These are phyloP conservation scores for Daphne laureola DNA, from an alignment of 441 rosid species.

Conservation along the genomic window DNA sequence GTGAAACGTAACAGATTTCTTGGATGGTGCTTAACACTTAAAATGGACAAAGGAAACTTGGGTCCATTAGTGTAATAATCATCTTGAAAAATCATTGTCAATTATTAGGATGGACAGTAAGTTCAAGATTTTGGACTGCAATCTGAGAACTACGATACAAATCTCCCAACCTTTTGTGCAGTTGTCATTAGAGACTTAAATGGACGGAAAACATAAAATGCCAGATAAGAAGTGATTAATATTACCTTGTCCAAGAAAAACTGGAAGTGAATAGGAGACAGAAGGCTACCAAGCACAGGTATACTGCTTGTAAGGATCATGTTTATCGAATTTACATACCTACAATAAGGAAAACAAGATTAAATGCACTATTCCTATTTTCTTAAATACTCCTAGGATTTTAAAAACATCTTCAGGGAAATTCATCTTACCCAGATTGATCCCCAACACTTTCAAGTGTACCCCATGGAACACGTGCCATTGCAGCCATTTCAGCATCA, in stretches of 20 bases:
- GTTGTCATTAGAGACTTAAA: too few relatives aligned
- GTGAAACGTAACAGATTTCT: too few relatives aligned
- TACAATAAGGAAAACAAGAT: conserved; percentile 33
- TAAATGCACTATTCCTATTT: conserved; percentile 8
- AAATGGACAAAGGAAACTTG: too few relatives aligned
- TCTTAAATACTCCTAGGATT: conserved; percentile 2
- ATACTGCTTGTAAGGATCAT: conserved; percentile 69
- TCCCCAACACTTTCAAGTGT: conserved; percentile 98
- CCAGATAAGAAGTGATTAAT: not conserved
- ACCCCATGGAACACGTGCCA: conserved; percentile 97
- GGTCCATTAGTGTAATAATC: too few relatives aligned
- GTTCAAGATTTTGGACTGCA: too few relatives aligned
- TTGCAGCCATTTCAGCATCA: conserved; percentile 92
- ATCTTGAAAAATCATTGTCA: too few relatives aligned
- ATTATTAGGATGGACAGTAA: too few relatives aligned
- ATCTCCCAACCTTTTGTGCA: too few relatives aligned
- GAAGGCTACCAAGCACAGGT: conserved; percentile 84
- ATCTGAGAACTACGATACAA: too few relatives aligned
- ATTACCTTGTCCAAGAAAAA: conserved; percentile 97
- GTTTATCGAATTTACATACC: conserved; percentile 89
- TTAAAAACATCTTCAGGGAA: conserved; percentile 11
- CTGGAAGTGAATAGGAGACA: conserved; percentile 83
- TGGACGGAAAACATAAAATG: too few relatives aligned
- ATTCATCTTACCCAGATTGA: conserved; percentile 75
- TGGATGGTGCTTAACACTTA: too few relatives aligned